Conservation (phyloP, 331 rosid species). For the Malus hybrid region DNA sequence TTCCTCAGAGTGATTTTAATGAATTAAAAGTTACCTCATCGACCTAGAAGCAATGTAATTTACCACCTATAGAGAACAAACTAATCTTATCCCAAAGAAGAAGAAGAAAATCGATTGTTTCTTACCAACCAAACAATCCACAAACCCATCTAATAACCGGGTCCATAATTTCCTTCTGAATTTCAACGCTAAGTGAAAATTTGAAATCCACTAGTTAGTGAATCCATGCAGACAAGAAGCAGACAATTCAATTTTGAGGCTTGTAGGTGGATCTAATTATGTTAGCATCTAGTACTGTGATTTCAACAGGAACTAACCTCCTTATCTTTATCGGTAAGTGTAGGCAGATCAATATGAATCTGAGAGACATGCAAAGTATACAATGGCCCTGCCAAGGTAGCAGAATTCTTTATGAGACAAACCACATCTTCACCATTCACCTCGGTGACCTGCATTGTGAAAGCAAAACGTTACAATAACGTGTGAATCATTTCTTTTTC, state of each 20-base stretch:
- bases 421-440: conserved; percentile 68
- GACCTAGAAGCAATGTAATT: no score
- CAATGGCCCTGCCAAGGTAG: conserved; percentile 63
- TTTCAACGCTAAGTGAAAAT: not conserved
- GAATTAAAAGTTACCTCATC: not conserved
- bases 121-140: not conserved
- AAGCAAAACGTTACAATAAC: conserved; percentile 1
- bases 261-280: not conserved
- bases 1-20: not conserved
- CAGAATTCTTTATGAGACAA: conserved; percentile 64
- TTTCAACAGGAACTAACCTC: conserved; percentile 35
- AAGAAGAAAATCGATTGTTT: not conserved
- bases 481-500: not conserved
- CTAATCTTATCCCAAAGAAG: not conserved
- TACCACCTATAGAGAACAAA: no score
- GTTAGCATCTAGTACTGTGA: not conserved
- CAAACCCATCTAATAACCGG: not conserved
- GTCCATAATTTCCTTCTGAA: not conserved
- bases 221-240: not conserved
- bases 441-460: conserved; percentile 53
- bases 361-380: conserved; percentile 79
- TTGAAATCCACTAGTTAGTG: not conserved
- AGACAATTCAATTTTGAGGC: not conserved
- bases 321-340: conserved; percentile 70
- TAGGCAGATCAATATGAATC: conserved; percentile 74